Evolutionary conservation across 2,329 filamentous ascomycete genomes (phyloP).

Genomic region (Phialemoniopsis sp.): DNA sequence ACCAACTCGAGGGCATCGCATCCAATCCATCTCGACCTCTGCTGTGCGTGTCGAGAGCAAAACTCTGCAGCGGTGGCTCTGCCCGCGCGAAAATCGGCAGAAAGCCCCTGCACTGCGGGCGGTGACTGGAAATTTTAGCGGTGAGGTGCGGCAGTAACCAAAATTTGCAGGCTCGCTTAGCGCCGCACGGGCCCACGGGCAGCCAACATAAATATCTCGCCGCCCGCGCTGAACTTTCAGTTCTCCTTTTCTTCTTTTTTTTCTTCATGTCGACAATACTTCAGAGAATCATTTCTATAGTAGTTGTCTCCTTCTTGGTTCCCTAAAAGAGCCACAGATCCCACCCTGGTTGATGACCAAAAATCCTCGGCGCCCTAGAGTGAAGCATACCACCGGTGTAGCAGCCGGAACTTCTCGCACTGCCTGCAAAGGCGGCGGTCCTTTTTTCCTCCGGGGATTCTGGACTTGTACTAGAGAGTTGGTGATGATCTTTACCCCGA

Average conservation of each 20-base stretch:
- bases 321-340: constrained; percentile 88
- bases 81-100: neutral
- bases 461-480: constrained; percentile 69
- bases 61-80: neutral
- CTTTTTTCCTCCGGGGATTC: constrained; percentile 10
- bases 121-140: constrained; percentile 23
- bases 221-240: constrained; percentile 21
- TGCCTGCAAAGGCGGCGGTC: constrained; percentile 59
- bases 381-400: constrained; percentile 49
- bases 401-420: constrained; percentile 38
- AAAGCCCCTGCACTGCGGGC: too few relatives aligned
- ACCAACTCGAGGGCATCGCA: too few relatives aligned
- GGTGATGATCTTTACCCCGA: constrained; percentile 92
- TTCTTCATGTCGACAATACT: constrained; percentile 61
- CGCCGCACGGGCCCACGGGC: constrained; percentile 5
- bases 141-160: constrained; percentile 25
- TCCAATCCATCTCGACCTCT: too few relatives aligned
- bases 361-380: constrained; percentile 87
- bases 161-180: constrained; percentile 9
- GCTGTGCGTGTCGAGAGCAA: too few relatives aligned
- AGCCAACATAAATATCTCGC: constrained; percentile 13
- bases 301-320: constrained; percentile 90
- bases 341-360: constrained; percentile 90
- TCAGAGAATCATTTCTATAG: constrained; percentile 97
- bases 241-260: constrained; percentile 40